Base-by-base conservation (phyloP, 2,329 filamentous ascomycete genomes). In the Drechslerella stenobrocha region DNA sequence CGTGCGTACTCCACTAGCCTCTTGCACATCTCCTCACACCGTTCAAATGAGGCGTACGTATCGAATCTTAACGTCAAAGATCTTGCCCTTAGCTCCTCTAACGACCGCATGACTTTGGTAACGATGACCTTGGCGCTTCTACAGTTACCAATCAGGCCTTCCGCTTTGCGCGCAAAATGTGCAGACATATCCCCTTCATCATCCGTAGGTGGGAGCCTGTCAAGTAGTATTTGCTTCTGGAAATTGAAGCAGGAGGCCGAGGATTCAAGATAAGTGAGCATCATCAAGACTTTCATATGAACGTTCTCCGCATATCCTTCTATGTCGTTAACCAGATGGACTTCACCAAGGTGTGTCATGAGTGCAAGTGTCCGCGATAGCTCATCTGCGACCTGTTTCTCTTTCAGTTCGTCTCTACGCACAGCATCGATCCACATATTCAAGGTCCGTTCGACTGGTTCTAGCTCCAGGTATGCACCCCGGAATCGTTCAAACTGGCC, bases 391-490 rank as follows among this genome's bases (percentile, higher is more conserved):
- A 90, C 90, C 73, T 89, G 87, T 75, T 87, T 84, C 77, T 92
- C 88, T 76, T 90, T 90, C 48, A 97, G 79, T 58, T 96, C 90
- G 72, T 95, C 90, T 52, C 85, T 85, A 70, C 90, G 86, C 56
- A 96, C 76, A 3, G 84, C 84, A 70, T 96, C 91, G 59, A 97
- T 88, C 84, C 90, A 96, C 57, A 83, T 83, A 74, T 96, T 96
- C 50, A 97, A 78, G 0, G 89, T 88, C 60, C 90, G 83, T 77
- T 98, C 93, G 8, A 97, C 89, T 0, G 91, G 90, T 75, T 96
- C 89, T 51, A 97, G 80, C 76, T 97, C 93, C 72, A 90, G 89
- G 61, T 93, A 77, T 1, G 90, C 88, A 40, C 87, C 86, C 73
- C 90, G 87, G 72, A 90, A 93, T 70, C 81, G 84, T 45, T 83